These are phyloP conservation scores for Ocimum tenuiflorum DNA, from an alignment of 257 asterid genomes.

Conservation along the genomic window DNA sequence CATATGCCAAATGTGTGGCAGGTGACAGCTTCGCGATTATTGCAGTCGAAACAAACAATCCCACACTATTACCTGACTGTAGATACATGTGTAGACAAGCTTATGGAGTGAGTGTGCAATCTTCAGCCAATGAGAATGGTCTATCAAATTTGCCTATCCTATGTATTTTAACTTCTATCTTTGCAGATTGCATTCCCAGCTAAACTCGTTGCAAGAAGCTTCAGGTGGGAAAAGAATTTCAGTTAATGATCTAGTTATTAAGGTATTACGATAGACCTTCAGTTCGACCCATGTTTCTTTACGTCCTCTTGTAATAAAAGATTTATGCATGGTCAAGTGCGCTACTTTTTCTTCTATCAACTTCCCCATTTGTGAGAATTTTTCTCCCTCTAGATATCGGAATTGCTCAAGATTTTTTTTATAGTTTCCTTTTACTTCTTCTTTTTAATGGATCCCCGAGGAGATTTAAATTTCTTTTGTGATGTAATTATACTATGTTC, in stretches of 20 bases:
- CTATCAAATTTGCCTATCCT: constrained; percentile 10
- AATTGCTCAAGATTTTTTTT: background rate
- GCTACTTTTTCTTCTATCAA: background rate
- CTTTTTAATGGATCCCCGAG: background rate
- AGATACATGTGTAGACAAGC: constrained; percentile 94
- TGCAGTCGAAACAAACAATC: constrained; percentile 89
- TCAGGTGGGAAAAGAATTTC: constrained; percentile 94
- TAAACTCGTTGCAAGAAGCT: constrained; percentile 84
- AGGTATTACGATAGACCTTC: constrained; percentile 49
- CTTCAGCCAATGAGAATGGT: constrained; percentile 1
- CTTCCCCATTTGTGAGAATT: background rate
- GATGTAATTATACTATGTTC: background rate
- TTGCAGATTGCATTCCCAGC: constrained; percentile 68
- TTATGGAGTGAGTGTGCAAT: constrained; percentile 70
- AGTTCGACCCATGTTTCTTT: background rate
- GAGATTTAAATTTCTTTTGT: background rate
- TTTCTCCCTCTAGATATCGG: background rate
- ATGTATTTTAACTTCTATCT: background rate
- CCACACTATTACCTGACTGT: constrained; percentile 95
- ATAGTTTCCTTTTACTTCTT: background rate
- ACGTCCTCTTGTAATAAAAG: background rate
- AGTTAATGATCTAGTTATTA: constrained; percentile 88
- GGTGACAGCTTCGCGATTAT: constrained; percentile 80
- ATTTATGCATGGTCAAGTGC: background rate
- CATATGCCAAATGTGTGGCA: constrained; percentile 29